Evolutionary conservation across 805 yeast species (phyloP).

Genomic region (Metschnikowia noctiluminum): DNA sequence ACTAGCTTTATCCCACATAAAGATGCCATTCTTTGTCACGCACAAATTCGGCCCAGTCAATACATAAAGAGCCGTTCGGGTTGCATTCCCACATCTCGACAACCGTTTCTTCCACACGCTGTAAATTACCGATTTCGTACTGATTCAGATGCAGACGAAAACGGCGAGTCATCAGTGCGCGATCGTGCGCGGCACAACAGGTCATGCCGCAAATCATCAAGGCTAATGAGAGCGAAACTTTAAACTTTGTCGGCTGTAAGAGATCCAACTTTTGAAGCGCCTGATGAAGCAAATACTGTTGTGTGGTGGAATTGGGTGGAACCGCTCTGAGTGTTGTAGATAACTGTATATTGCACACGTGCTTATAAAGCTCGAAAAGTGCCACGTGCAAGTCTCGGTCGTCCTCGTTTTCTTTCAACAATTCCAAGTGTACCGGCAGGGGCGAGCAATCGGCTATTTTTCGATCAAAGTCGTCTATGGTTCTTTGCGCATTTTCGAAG

Average conservation of each 20-base stretch:
- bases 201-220: constrained; percentile 31
- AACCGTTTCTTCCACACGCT: constrained; percentile 18
- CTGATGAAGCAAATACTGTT: constrained; percentile 13
- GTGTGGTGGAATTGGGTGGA: constrained; percentile 11
- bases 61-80: constrained; percentile 15
- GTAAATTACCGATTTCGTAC: constrained; percentile 18
- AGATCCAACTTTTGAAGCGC: constrained; percentile 12
- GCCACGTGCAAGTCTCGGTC: constrained; percentile 13
- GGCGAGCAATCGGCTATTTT: constrained; percentile 12
- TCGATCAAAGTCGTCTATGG: constrained; percentile 1
- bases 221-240: constrained; percentile 18
- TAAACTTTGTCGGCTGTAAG: constrained; percentile 12
- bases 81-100: constrained; percentile 16
- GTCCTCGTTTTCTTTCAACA: constrained; percentile 6
- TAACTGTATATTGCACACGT: constrained; percentile 15
- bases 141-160: constrained; percentile 24
- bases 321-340: constrained; percentile 9
- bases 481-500: constrained; percentile 8
- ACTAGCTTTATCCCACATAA: constrained; percentile 13
- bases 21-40: constrained; percentile 17
- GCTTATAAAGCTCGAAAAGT: constrained; percentile 16
- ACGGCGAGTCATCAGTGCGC: constrained; percentile 17
- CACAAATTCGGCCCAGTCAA: constrained; percentile 20
- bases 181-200: constrained; percentile 25
- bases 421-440: constrained; percentile 10